These are phyloP conservation scores for Sporobolomyces phaffii DNA, from an alignment of 768 basidiomycete species.

Conservation along the genomic window DNA sequence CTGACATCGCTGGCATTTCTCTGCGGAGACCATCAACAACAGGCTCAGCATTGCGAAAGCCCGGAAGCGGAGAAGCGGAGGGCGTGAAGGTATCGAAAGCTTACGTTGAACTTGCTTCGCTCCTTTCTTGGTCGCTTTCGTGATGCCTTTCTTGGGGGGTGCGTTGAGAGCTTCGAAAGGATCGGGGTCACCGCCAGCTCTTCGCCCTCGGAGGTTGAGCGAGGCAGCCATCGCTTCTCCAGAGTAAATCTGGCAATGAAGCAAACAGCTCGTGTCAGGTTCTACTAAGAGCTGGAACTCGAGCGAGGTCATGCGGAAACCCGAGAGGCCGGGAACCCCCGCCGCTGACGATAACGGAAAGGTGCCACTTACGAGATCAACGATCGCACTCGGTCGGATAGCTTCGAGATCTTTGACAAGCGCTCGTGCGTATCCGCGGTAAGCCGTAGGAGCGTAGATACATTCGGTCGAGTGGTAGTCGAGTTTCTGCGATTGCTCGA, in stretches of 20 bases:
- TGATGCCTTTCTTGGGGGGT: conserved; percentile 9
- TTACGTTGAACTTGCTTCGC: conserved; percentile 33
- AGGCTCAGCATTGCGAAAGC: background rate
- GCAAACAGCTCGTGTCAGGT: too few species aligned
- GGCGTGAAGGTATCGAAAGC: background rate
- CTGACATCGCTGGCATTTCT: conserved; percentile 84
- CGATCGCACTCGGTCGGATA: conserved; percentile 86
- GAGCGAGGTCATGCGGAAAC: conserved; percentile 40
- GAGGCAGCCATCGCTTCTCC: conserved; percentile 41
- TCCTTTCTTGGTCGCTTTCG: conserved; percentile 1
- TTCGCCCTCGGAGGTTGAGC: conserved; percentile 29
- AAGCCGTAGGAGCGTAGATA: conserved; percentile 97
- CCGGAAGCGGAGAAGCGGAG: background rate
- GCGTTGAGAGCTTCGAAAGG: background rate
- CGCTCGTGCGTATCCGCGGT: conserved; percentile 87
- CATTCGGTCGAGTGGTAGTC: conserved; percentile 99
- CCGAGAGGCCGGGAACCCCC: background rate
- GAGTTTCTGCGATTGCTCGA: conserved; percentile 57
- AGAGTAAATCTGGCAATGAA: conserved; percentile 38
- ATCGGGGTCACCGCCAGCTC: conserved; percentile 33
- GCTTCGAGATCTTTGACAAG: conserved; percentile 95
- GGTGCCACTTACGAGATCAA: conserved; percentile 85
- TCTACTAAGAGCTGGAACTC: too few species aligned
- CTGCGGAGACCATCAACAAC: conserved; percentile 48
- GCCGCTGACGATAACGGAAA: too few species aligned